Evolutionary conservation across 2,329 filamentous ascomycete species (phyloP), one percentile per base, ranked within the genome.

Genomic region (Juglanconis oblonga): DNA sequence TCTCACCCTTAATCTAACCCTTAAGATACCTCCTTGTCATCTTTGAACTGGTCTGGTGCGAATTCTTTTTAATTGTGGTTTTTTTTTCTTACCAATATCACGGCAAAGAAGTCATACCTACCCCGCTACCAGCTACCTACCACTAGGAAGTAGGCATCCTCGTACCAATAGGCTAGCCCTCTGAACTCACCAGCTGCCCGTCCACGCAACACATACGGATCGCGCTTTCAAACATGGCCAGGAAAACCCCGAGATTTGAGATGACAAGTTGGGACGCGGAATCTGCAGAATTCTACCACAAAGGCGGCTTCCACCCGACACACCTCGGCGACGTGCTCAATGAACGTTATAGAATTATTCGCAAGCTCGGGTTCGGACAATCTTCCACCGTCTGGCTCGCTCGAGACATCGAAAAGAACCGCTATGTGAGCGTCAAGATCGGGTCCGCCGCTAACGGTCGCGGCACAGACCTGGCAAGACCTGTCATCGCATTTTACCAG

Each of bases 381-480:
- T 75, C 67, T 66, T 73, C 74, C 2, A 80, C 76, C 6, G 72
- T 79, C 35, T 80, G 77, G 77, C 72, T 79, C 13, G 52, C 52
- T 4, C 29, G n/a, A 24, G 48, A 52, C 48, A 48, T 24, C 38
- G 24, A 42, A 14, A 29, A 50, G 10, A 36, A 42, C n/a, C 54
- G 35, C 9, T 56, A 56, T 33, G 35, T 56, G 13, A 49, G 44
- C 7, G 29, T 56, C 11, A 56, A 56, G 35, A 56, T 56, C 47
- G 47, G 47, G 9, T 31, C 47, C 29, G 29, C 47, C 47, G 47
- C 47, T 31, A 24, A 49, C 29, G 47, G 29, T 33, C 47, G 47
- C 29, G 29, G 29, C 29, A 50, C 29, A 42, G 35, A n/a, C 38
- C 5, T 40, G 45, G 24, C 13, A 44, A 33, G 24, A 0, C 29